A percentile compares a stretch with the other conserved stretches of the same genome.
Evolutionary conservation across 2,329 filamentous ascomycete genomes (phyloP).

Genomic region (Ophiosphaerella herpotricha): DNA sequence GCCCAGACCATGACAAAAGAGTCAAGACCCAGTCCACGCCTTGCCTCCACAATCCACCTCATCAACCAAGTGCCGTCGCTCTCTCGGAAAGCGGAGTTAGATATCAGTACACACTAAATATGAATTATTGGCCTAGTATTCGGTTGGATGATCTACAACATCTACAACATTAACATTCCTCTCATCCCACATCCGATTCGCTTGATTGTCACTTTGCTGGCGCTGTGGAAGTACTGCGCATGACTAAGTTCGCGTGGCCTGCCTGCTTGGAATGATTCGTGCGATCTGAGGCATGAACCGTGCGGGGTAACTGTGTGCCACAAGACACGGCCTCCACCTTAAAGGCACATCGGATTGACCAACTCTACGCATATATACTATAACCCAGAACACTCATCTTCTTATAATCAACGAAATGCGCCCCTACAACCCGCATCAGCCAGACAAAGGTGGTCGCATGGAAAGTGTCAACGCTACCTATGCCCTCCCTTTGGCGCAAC

Average conservation of each 20-base stretch:
- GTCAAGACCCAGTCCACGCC: background rate
- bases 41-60: no score
- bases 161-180: no score
- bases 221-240: background rate
- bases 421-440: background rate
- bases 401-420: no score
- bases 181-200: no score
- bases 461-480: background rate
- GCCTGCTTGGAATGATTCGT: background rate
- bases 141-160: no score
- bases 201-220: background rate
- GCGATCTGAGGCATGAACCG: background rate
- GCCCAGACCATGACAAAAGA: background rate
- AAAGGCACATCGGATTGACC: background rate
- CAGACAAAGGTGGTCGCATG: background rate
- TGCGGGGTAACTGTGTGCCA: background rate
- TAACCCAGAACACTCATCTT: background rate
- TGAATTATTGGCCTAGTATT: no score
- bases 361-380: background rate
- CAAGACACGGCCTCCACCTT: background rate
- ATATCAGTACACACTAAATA: no score
- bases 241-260: background rate
- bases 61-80: no score
- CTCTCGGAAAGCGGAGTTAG: no score
- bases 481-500: background rate